phyloP scores from a whole-genome alignment of 345 rosid species.

The Psidium friedrichsthalianum region DNA sequence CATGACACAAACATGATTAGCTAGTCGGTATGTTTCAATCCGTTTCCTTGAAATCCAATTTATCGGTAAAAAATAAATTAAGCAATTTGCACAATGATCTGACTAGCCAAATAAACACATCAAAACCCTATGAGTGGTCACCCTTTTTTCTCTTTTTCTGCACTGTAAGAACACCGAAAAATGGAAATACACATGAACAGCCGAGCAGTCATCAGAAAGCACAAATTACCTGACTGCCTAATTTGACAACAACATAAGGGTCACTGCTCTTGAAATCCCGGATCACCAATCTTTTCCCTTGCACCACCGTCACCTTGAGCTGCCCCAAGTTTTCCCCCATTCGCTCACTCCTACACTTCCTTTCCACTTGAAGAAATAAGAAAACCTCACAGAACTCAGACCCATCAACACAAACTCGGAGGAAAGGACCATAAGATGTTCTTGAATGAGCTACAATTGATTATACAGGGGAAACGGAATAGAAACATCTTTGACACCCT shows the following conservation, averaged over 20 bases:
- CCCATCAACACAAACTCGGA: neutral
- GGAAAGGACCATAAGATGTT: neutral
- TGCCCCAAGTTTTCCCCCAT: conserved; percentile 66
- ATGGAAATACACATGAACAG: neutral
- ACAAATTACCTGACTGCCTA: conserved; percentile 58
- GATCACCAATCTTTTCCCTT: conserved; percentile 68
- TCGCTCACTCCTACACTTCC: too few relatives aligned
- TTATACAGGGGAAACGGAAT: neutral
- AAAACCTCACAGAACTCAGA: neutral
- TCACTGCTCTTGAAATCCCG: conserved; percentile 96
- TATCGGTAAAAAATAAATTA: neutral
- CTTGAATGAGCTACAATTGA: neutral
- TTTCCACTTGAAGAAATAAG: neutral
- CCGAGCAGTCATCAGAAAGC: neutral
- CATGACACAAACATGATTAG: neutral
- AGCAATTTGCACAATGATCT: neutral
- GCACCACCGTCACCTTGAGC: conserved; percentile 67
- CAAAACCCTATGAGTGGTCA: neutral
- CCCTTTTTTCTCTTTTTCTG: neutral
- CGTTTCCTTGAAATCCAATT: neutral
- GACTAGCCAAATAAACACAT: neutral
- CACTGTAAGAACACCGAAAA: neutral
- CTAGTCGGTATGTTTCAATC: neutral
- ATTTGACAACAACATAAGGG: conserved; percentile 90
- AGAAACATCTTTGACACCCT: neutral